A percentile compares a stretch with the other conserved stretches of the same genome.
phyloP scores from a whole-genome alignment of 257 asterid genomes.

The Jacaranda mimosifolia region DNA sequence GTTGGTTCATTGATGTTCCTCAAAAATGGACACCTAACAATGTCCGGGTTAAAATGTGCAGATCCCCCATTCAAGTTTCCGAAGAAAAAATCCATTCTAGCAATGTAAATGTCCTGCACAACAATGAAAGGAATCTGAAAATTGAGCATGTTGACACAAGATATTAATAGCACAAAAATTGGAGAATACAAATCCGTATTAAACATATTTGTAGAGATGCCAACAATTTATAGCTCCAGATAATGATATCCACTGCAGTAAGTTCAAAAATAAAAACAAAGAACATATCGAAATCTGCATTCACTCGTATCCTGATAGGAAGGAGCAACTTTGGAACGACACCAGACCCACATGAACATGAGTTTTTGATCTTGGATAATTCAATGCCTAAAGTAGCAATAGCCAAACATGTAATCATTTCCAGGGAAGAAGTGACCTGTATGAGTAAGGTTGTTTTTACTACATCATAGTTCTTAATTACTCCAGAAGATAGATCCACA shows the following conservation, averaged over 20 bases:
- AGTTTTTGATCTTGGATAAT: neutral
- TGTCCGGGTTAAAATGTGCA: constrained; percentile 61
- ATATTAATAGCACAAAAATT: neutral
- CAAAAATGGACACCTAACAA: constrained; percentile 86
- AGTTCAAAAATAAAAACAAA: neutral
- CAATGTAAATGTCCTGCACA: constrained; percentile 56
- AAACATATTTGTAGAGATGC: neutral
- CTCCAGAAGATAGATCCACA: neutral
- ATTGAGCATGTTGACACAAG: neutral
- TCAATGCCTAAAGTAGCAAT: neutral
- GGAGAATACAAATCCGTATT: neutral
- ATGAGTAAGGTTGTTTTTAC: neutral
- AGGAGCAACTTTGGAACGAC: too few species aligned
- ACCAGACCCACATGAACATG: too few species aligned
- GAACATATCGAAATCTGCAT: neutral
- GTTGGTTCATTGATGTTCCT: constrained; percentile 92
- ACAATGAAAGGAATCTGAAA: constrained; percentile 21
- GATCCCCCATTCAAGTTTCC: constrained; percentile 66
- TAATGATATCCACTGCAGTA: neutral
- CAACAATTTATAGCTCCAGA: constrained; percentile 19
- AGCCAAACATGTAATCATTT: neutral
- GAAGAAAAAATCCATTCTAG: constrained; percentile 69
- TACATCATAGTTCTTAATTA: neutral
- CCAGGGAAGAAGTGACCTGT: neutral
- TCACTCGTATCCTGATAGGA: neutral